Base-by-base conservation (phyloP, 305 asterid genomes). In the Ajuga reptans region DNA sequence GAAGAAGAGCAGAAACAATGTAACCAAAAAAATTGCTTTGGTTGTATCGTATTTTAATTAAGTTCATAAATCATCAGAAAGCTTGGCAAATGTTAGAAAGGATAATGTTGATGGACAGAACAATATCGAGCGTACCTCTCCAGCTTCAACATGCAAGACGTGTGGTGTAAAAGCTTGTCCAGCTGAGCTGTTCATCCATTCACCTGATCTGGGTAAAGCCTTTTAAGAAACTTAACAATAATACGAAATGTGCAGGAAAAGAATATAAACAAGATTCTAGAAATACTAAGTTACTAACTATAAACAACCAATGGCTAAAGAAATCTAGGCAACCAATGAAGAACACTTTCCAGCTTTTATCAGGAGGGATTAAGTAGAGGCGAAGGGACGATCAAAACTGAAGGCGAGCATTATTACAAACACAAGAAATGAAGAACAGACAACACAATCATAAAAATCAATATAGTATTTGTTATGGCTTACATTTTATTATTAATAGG, bases 101-200 rank as follows among this genome's bases (percentile, higher is more conserved):
- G 10, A 41, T 17, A 72, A 42, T 10, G 16, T 33, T 6, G 29
- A 68, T 27, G 9, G 56, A 15, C 57, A 18, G 17, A 69, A 39
- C 2, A 0, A 2, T 34, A 53, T 5, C 43, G 18, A 36, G 63
- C 34, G 62, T 71, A 83, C 87, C 87, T 83, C 87, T 62, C 85
- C 87, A 64, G 34, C 75, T 39, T 75, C 84, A 42, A 86, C 72
- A n/a, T 77, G 86, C 68, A 88, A 75, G 71, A 88, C 84, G 72
- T 86, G 93, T 0, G 93, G 93, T 34, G 93, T 83, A 72, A 88
- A 88, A 46, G 93, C 96, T 45, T 83, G 51, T 69, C 96, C 93
- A 72, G 91, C 93, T 3, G 91, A 84, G 79, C 69, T 83, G 73
- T 84, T 88, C 96, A 88, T 88, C 91, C 96, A 88, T 75, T 85